These are phyloP conservation scores for Dictyostelium firmibasis DNA, from an alignment of 78 protist species.

Conservation along the genomic window DNA sequence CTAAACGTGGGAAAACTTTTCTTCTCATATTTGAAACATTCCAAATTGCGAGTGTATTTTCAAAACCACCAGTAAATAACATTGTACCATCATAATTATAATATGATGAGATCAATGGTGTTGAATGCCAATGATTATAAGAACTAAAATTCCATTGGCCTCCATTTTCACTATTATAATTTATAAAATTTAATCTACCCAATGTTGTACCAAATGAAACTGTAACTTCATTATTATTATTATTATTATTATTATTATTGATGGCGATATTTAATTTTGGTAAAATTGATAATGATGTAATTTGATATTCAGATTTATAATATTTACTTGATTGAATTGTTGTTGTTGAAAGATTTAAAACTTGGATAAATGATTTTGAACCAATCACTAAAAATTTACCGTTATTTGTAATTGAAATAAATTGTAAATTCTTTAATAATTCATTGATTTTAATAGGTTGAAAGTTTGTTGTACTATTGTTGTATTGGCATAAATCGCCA, in stretches of 20 bases:
- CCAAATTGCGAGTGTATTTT: slow-evolving; percentile 13
- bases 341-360: not conserved
- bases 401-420: not conserved
- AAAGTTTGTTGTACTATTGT: not conserved
- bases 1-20: slow-evolving; percentile 34
- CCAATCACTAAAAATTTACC: not conserved
- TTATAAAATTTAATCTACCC: slow-evolving; percentile 28
- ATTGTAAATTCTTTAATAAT: not conserved
- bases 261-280: slow-evolving; percentile 1
- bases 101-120: not conserved
- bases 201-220: slow-evolving; percentile 12
- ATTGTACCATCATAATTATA: slow-evolving; percentile 27
- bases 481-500: not conserved
- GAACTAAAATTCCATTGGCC: not conserved
- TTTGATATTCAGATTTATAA: slow-evolving; percentile 1
- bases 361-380: not conserved
- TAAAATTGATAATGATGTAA: not conserved
- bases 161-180: not conserved
- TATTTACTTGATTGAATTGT: not conserved
- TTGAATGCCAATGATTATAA: slow-evolving; percentile 72
- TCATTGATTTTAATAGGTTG: not conserved
- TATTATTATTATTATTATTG: not conserved
- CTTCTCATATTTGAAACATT: not conserved
- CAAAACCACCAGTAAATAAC: slow-evolving; percentile 56
- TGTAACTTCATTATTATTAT: not conserved